phyloP scores from a whole-genome alignment of 352 stramenopile genomes.

The Phytophthora ohioensis region DNA sequence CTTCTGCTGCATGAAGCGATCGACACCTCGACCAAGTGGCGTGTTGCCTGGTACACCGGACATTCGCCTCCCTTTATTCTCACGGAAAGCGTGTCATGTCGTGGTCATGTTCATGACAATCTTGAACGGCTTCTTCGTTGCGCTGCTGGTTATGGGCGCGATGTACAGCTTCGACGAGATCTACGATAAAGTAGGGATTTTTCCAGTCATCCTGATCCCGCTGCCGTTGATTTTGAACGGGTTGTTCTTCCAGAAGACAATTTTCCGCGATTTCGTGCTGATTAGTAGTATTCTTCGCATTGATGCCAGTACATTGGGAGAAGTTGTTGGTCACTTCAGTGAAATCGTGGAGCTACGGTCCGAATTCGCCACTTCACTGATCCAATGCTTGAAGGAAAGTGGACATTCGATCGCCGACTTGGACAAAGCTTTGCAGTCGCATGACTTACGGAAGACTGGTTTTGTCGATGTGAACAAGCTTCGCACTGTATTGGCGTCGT shows the following conservation, averaged over 20 bases:
- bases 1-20: constrained; percentile 16
- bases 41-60: constrained; percentile 18
- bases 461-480: constrained; percentile 54
- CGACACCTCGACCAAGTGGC: not conserved
- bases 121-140: constrained; percentile 70
- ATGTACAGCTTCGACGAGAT: constrained; percentile 56
- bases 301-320: constrained; percentile 51
- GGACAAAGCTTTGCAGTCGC: constrained; percentile 28
- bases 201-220: constrained; percentile 39
- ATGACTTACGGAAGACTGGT: constrained; percentile 38
- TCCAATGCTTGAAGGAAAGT: constrained; percentile 28
- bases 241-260: constrained; percentile 57
- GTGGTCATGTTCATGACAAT: constrained; percentile 63
- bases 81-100: constrained; percentile 72
- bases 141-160: constrained; percentile 67
- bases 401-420: constrained; percentile 40
- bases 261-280: constrained; percentile 69
- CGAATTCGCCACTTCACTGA: constrained; percentile 49
- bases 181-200: constrained; percentile 28
- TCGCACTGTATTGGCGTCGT: constrained; percentile 42
- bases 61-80: constrained; percentile 52
- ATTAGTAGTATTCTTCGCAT: constrained; percentile 60
- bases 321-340: constrained; percentile 64
- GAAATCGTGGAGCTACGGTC: constrained; percentile 64
- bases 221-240: constrained; percentile 60